A percentile compares a stretch with the other conserved stretches of the same genome.
phyloP scores from a whole-genome alignment of 345 rosid species.

The Balakata baccata region DNA sequence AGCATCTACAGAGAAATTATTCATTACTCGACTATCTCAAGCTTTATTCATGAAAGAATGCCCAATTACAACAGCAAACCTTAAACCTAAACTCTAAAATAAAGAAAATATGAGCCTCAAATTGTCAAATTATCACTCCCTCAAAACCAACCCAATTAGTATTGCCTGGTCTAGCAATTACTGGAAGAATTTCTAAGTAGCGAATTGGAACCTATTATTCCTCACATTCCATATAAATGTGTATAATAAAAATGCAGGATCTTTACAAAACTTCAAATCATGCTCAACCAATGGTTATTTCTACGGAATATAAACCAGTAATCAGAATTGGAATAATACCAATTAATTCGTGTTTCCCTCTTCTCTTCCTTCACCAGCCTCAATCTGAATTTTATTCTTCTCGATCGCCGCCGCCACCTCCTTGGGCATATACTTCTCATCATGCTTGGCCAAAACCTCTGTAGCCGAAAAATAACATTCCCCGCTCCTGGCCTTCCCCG shows the following conservation, averaged over 20 bases:
- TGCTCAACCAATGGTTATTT: background rate
- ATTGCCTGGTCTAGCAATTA: background rate
- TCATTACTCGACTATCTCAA: background rate
- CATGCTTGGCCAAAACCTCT: conserved; percentile 95
- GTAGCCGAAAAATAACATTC: conserved; percentile 73
- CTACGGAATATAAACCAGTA: background rate
- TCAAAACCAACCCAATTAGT: conserved; percentile 1
- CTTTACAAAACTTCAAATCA: conserved; percentile 1
- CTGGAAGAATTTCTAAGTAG: background rate
- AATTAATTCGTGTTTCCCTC: conserved; percentile 24
- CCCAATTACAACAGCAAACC: conserved; percentile 16
- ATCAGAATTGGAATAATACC: background rate
- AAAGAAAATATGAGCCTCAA: background rate
- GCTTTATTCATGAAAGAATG: background rate
- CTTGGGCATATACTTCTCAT: conserved; percentile 94
- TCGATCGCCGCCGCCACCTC: conserved; percentile 96
- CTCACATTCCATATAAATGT: background rate
- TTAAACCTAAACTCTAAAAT: too few relatives aligned
- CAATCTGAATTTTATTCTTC: conserved; percentile 80
- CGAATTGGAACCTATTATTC: background rate
- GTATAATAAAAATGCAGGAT: background rate
- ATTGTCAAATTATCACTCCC: background rate
- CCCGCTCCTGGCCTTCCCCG: conserved; percentile 59
- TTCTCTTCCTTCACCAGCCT: conserved; percentile 28
- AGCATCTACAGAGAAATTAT: background rate